A percentile compares a stretch with the other conserved stretches of the same genome.
phyloP scores from a whole-genome alignment of 176 grass and related monocot species.

The Ensete glaucum region DNA sequence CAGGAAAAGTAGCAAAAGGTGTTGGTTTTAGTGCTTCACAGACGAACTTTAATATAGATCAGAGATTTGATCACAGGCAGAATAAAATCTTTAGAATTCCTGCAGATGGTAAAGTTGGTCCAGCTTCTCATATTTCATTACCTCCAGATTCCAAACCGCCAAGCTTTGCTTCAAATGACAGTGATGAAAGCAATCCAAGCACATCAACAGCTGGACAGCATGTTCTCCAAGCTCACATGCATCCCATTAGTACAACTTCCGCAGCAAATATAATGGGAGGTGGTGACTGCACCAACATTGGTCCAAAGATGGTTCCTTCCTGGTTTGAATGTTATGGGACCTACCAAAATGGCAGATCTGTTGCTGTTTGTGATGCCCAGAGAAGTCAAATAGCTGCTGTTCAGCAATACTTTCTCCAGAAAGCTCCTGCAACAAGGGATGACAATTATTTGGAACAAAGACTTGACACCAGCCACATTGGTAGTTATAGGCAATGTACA shows the following conservation, averaged over 20 bases:
- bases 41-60: constrained; percentile 47
- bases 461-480: neutral
- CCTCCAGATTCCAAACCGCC: constrained; percentile 23
- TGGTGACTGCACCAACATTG: neutral
- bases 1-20: constrained; percentile 44
- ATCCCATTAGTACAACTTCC: constrained; percentile 9
- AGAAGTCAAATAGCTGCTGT: neutral
- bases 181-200: constrained; percentile 16
- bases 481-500: neutral
- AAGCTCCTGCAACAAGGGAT: constrained; percentile 2
- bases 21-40: constrained; percentile 47
- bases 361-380: constrained; percentile 16
- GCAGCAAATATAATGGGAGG: constrained; percentile 4
- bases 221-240: constrained; percentile 9
- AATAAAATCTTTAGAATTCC: constrained; percentile 28
- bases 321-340: constrained; percentile 22
- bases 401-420: constrained; percentile 14
- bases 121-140: constrained; percentile 35
- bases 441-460: constrained; percentile 4
- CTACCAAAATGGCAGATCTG: constrained; percentile 14
- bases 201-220: constrained; percentile 5
- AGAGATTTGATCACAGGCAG: constrained; percentile 48
- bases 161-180: constrained; percentile 10
- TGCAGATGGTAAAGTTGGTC: constrained; percentile 36
- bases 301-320: constrained; percentile 19